These are phyloP conservation scores for Pisolithus albus DNA, from an alignment of 768 basidiomycete species.

Conservation along the genomic window DNA sequence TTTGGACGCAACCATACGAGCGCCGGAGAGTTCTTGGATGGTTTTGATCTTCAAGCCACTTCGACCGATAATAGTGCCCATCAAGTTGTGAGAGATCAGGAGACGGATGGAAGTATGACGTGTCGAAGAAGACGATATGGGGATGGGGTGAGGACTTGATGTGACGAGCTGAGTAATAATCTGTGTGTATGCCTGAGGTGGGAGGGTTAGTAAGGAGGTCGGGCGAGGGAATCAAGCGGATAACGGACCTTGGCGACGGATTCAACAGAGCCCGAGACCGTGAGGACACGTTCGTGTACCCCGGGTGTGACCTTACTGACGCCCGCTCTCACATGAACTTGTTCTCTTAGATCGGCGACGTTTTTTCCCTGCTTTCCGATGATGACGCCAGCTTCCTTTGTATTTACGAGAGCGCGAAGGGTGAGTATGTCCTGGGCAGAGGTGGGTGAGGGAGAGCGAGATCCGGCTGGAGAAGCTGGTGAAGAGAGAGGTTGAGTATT, in stretches of 20 bases:
- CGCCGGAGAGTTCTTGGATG: slow-evolving; percentile 93
- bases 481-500: slow-evolving; percentile 2
- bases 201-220: background rate
- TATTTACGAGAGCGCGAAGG: slow-evolving; percentile 90
- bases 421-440: slow-evolving; percentile 70
- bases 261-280: slow-evolving; percentile 87
- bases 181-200: slow-evolving; percentile 79
- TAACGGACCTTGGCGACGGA: slow-evolving; percentile 75
- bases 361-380: slow-evolving; percentile 97
- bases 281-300: slow-evolving; percentile 96
- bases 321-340: slow-evolving; percentile 96
- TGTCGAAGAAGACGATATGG: slow-evolving; percentile 33
- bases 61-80: slow-evolving; percentile 98
- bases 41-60: slow-evolving; percentile 97
- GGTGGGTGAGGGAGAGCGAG: slow-evolving; percentile 66
- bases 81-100: slow-evolving; percentile 96
- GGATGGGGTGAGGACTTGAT: background rate
- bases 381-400: slow-evolving; percentile 95
- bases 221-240: slow-evolving; percentile 12
- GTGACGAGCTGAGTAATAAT: slow-evolving; percentile 83
- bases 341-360: slow-evolving; percentile 92
- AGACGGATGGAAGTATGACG: slow-evolving; percentile 87
- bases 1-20: slow-evolving; percentile 97
- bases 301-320: slow-evolving; percentile 98
- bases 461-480: slow-evolving; percentile 53